These are phyloP conservation scores for Psilocybe cubensis DNA, from an alignment of 768 basidiomycete species.

Conservation along the genomic window DNA sequence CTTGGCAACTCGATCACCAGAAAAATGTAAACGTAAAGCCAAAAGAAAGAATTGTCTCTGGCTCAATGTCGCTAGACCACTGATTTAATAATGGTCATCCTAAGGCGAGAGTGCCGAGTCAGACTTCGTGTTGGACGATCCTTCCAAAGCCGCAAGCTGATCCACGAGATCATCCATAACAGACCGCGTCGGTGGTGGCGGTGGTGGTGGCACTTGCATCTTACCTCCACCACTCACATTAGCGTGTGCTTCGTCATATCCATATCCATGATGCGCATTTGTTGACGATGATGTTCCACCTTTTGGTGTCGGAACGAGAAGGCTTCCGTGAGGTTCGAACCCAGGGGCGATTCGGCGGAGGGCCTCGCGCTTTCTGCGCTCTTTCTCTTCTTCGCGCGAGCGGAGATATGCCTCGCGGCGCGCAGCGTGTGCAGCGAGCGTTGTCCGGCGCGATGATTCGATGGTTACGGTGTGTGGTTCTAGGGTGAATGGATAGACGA, in stretches of 20 bases:
- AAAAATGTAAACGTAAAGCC: no score
- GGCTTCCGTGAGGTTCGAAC: slow-evolving; percentile 66
- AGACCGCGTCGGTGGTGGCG: slow-evolving; percentile 42
- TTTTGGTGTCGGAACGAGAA: slow-evolving; percentile 56
- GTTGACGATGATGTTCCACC: not conserved
- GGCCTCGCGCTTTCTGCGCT: slow-evolving; percentile 64
- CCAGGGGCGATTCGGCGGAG: slow-evolving; percentile 83
- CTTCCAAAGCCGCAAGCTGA: slow-evolving; percentile 72
- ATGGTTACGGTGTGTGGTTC: slow-evolving; percentile 83
- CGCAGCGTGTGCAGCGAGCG: slow-evolving; percentile 64
- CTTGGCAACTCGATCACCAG: no score
- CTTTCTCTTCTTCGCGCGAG: slow-evolving; percentile 78
- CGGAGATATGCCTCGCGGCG: slow-evolving; percentile 74
- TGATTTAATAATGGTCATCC: no score
- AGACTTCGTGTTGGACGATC: slow-evolving; percentile 6
- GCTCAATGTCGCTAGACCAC: no score
- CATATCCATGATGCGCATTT: not conserved
- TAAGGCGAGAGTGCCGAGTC: not conserved
- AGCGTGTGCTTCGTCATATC: not conserved
- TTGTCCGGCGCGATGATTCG: slow-evolving; percentile 71
- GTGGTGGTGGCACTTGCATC: not conserved
- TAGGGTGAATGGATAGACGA: slow-evolving; percentile 94
- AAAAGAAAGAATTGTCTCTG: no score
- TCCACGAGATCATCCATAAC: slow-evolving; percentile 88
- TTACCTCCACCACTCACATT: not conserved